A percentile compares a stretch with the other conserved stretches of the same genome.
Evolutionary conservation across 2,329 filamentous ascomycete genomes (phyloP).

Genomic region (Colletotrichum sp.): DNA sequence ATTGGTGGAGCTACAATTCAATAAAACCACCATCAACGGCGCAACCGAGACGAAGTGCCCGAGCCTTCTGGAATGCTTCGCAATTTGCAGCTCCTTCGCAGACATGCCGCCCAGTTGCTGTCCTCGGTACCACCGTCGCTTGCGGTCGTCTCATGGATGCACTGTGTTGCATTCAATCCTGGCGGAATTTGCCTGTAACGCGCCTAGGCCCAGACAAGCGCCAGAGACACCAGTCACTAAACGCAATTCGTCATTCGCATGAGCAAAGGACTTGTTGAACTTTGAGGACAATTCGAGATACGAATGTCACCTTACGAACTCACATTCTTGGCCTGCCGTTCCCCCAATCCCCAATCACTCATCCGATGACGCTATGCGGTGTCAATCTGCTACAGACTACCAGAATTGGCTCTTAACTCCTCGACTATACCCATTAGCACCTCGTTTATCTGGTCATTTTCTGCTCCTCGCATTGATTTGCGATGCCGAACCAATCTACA

Average conservation of each 20-base stretch:
- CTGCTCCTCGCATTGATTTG: not conserved
- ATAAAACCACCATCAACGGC: not conserved
- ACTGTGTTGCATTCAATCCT: constrained; percentile 13
- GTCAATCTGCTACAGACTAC: not conserved
- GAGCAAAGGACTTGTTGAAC: not conserved
- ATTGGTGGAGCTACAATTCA: not conserved
- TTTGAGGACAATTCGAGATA: not conserved
- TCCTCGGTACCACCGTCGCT: not conserved
- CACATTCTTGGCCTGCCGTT: not conserved
- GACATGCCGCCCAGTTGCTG: not conserved
- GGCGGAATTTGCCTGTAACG: constrained; percentile 7
- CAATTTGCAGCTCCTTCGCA: not conserved
- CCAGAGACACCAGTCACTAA: not conserved
- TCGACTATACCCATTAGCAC: not conserved
- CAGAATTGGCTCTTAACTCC: not conserved
- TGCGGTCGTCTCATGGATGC: not conserved
- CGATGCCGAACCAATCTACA: not conserved
- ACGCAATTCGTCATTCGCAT: not conserved
- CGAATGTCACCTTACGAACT: not conserved
- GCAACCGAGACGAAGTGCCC: not conserved
- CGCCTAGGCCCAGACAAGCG: not conserved
- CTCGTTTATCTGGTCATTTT: not conserved
- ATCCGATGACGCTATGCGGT: not conserved
- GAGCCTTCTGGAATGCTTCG: not conserved
- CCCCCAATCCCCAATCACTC: not conserved